Evolutionary conservation across 495 filamentous ascomycete genomes (phyloP).

Genomic region (Neurospora tetraspora): DNA sequence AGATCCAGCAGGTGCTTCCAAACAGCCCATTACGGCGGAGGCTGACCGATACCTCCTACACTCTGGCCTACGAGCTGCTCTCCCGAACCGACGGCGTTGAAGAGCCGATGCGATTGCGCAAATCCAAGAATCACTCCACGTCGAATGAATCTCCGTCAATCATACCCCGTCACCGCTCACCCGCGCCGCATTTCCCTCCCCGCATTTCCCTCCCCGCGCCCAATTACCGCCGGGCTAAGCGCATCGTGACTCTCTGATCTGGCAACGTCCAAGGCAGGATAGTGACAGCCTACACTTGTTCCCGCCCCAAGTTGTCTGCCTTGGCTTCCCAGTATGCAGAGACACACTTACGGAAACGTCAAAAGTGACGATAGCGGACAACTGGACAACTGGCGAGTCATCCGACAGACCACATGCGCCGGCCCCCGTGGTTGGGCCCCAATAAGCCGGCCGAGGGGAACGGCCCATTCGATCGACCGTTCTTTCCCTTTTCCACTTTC

Average conservation of each 20-base stretch:
- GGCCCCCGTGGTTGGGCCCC: background rate
- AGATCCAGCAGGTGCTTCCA: background rate
- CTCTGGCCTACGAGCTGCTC: background rate
- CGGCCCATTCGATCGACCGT: background rate
- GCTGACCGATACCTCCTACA: background rate
- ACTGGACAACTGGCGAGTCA: background rate
- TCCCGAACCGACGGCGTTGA: background rate
- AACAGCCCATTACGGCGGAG: background rate
- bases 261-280: background rate
- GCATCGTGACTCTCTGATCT: background rate
- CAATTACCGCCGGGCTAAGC: background rate
- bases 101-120: no score
- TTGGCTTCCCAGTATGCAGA: background rate
- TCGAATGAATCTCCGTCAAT: background rate
- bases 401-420: background rate
- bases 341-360: background rate
- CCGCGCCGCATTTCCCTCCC: background rate
- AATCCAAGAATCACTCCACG: background rate
- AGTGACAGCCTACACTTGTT: background rate
- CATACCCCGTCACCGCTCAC: background rate
- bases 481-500: background rate
- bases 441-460: background rate
- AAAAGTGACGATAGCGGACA: background rate
- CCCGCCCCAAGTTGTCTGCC: background rate
- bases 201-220: background rate